Evolutionary conservation across 2,329 filamentous ascomycete genomes (phyloP), one percentile per base, ranked within the genome.

Genomic region (Fusarium succisae): DNA sequence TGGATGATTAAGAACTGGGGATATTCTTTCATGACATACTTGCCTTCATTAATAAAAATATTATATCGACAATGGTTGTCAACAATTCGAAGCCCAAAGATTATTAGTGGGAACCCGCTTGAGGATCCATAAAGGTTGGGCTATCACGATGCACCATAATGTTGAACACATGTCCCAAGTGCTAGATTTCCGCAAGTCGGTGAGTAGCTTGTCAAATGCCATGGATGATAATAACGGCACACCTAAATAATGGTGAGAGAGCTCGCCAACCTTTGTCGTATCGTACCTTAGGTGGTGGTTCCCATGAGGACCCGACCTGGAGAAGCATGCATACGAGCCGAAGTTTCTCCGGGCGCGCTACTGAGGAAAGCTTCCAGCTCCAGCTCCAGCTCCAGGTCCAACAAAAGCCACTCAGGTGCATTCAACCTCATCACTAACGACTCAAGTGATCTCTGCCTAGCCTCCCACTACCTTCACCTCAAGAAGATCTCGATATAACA

Each of bases 331-430:
- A 28, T 39, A 60, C 38, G 35, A 72, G 60, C 76, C 76, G 76
- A 66, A 51, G 76, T 73, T 77, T 68, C 57, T 54, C 75, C 75
- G 44, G 38, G n/a, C 20, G 48, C 63, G 44, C 63, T 44, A 43
- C 35, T n/a, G 41, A 30, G 30, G 48, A 63, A 63, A 64, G 62
- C 50, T 64, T 53, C 37, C 24, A 32, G n/a, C 35, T 38, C 47
- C 45, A 1, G 54, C 59, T 68, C 54, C 32, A 56, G 41, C 63
- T 69, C 45, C 32, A 15, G 18, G 28, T 38, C 47, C 45, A 30
- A 17, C 47, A 56, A 53, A 57, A 37, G 48, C 48, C 55, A 47
- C 63, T 37, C 35, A 50, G 41, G 38, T 56, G 48, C 45, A 50
- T 59, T 35, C 55, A 54, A 43, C 45, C 24, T 62, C 48, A 65